Conservation (phyloP, 2,329 filamentous ascomycete species). For the Exophiala xenobiotica region DNA sequence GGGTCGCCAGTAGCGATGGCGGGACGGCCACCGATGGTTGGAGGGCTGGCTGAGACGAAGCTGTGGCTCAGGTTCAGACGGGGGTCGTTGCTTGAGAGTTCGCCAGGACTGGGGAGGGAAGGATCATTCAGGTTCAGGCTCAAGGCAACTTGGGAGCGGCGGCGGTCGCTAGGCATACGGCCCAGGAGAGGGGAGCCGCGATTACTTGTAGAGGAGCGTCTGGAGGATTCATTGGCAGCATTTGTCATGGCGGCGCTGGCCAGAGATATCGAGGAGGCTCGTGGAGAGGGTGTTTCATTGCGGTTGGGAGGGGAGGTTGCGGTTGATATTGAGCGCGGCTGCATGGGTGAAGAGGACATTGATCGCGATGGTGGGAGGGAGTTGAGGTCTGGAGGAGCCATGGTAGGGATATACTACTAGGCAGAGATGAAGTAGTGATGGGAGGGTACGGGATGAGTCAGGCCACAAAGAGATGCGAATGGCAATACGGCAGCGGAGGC, state of each 20-base stretch:
- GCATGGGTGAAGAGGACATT: conserved; percentile 40
- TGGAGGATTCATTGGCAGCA: conserved; percentile 66
- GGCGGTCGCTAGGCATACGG: conserved; percentile 40
- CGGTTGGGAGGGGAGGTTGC: conserved; percentile 34
- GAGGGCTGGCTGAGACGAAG: conserved; percentile 44
- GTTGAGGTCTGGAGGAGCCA: conserved; percentile 71
- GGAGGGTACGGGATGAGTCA: neutral
- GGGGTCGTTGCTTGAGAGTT: conserved; percentile 40
- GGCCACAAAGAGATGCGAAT: neutral
- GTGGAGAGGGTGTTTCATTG: conserved; percentile 47
- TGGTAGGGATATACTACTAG: conserved; percentile 34
- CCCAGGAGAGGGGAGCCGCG: conserved; percentile 36
- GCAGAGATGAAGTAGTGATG: conserved; percentile 1
- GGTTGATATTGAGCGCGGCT: conserved; percentile 33
- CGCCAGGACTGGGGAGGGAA: conserved; percentile 37
- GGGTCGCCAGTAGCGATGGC: conserved; percentile 46
- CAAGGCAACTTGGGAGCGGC: conserved; percentile 43
- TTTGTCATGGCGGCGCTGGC: conserved; percentile 77
- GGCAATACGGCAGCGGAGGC: too few species aligned
- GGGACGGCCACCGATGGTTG: conserved; percentile 43
- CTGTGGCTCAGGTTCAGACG: conserved; percentile 38
- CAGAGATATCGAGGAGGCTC: conserved; percentile 65
- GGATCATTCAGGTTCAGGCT: conserved; percentile 43
- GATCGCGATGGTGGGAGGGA: conserved; percentile 62
- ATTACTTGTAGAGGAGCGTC: conserved; percentile 40